Evolutionary conservation across 345 rosid species (phyloP).

Genomic region (Brassica cretica): DNA sequence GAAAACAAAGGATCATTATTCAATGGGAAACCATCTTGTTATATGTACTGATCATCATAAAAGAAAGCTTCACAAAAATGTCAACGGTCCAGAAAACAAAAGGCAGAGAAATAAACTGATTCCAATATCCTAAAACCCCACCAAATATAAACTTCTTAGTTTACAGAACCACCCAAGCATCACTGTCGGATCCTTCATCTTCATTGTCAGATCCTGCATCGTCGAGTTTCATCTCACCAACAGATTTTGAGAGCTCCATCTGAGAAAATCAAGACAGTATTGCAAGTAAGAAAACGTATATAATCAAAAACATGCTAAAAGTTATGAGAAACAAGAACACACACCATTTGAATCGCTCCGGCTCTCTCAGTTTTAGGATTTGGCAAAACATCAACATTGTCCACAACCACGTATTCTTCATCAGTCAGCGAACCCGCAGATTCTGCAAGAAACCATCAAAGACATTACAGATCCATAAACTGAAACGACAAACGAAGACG

Average conservation of each 20-base stretch:
- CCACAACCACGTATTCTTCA: slow-evolving; percentile 30
- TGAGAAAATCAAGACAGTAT: not conserved
- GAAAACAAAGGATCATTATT: slow-evolving; percentile 17
- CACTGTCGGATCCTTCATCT: slow-evolving; percentile 15
- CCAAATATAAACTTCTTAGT: not conserved
- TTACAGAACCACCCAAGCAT: slow-evolving; percentile 34
- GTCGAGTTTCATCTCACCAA: not conserved
- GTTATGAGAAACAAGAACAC: not conserved
- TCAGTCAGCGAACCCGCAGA: slow-evolving; percentile 12
- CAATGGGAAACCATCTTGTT: slow-evolving; percentile 18
- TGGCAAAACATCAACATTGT: not conserved
- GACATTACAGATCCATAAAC: slow-evolving; percentile 2
- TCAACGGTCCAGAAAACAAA: not conserved
- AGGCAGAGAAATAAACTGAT: slow-evolving; percentile 10
- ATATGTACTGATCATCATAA: slow-evolving; percentile 21
- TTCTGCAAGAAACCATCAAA: not conserved
- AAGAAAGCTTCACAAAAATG: slow-evolving; percentile 19
- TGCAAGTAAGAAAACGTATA: not conserved
- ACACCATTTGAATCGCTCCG: slow-evolving; percentile 35
- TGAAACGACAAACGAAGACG: not conserved
- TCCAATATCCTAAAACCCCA: slow-evolving; percentile 7
- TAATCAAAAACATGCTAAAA: not conserved
- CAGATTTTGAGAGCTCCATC: slow-evolving; percentile 27
- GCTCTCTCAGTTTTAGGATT: slow-evolving; percentile 3
- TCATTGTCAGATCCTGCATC: slow-evolving; percentile 16